A percentile compares a stretch with the other conserved stretches of the same genome.
Evolutionary conservation across 2,329 filamentous ascomycete species (phyloP).

Genomic region (Tolypocladium amazonense): DNA sequence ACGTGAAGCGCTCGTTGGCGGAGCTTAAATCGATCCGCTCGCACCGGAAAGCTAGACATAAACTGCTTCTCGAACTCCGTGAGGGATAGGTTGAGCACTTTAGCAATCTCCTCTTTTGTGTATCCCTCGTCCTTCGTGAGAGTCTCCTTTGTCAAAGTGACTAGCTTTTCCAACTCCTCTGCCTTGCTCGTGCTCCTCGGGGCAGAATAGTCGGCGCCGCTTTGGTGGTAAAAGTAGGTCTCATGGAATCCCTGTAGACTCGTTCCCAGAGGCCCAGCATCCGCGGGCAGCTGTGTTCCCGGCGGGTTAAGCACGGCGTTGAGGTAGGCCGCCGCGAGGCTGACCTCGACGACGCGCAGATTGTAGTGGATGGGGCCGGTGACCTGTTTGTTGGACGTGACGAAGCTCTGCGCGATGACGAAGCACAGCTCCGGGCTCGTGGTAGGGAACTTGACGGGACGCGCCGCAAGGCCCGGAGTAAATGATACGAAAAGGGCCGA

Average conservation of each 20-base stretch:
- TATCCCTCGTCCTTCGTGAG: conserved; percentile 75
- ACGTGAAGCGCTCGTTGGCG: conserved; percentile 84
- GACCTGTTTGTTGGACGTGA: conserved; percentile 88
- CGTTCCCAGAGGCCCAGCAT: conserved; percentile 73
- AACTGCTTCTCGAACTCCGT: conserved; percentile 65
- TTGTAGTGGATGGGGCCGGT: conserved; percentile 95
- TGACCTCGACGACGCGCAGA: conserved; percentile 90
- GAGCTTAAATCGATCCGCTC: conserved; percentile 78
- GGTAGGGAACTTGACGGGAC: conserved; percentile 71
- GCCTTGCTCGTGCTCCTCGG: conserved; percentile 35
- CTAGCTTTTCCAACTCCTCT: conserved; percentile 63
- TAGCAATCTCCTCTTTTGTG: conserved; percentile 74
- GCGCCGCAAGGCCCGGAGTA: conserved; percentile 63
- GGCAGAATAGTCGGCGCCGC: conserved; percentile 25
- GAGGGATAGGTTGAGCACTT: conserved; percentile 57
- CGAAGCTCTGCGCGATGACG: conserved; percentile 88
- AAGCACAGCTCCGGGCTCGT: conserved; percentile 79
- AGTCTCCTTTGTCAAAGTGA: conserved; percentile 58
- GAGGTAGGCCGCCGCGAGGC: conserved; percentile 66
- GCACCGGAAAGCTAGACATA: conserved; percentile 81
- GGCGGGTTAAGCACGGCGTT: conserved; percentile 46
- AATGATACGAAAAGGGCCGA: conserved; percentile 88
- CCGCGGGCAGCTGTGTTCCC: conserved; percentile 54
- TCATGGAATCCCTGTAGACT: conserved; percentile 83
- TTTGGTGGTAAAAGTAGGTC: conserved; percentile 54